Evolutionary conservation across 192 early-diverging fungal species (phyloP).

Genomic region (Podila minutissima): DNA sequence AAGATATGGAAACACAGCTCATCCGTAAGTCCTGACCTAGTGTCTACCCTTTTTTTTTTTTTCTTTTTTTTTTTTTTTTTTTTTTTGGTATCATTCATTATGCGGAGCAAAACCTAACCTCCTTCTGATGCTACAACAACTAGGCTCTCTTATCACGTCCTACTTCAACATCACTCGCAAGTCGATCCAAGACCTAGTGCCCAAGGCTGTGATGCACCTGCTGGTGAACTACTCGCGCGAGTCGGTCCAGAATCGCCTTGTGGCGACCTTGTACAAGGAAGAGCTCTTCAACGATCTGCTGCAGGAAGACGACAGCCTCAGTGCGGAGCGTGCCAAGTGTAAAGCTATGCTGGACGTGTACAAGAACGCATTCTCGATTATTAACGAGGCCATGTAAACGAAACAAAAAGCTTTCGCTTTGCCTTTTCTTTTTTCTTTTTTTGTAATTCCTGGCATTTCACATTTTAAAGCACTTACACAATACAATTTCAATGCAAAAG

Average conservation of each 20-base stretch:
- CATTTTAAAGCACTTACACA: too few species aligned
- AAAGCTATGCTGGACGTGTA: slow-evolving; percentile 82
- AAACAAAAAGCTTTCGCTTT: background rate
- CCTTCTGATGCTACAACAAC: slow-evolving; percentile 5
- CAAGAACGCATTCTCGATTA: slow-evolving; percentile 78
- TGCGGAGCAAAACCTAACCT: background rate
- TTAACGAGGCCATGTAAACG: slow-evolving; percentile 63
- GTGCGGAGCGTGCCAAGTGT: slow-evolving; percentile 79
- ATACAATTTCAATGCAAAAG: too few species aligned
- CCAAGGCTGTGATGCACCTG: slow-evolving; percentile 86
- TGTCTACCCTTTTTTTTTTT: background rate
- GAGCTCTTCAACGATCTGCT: slow-evolving; percentile 74
- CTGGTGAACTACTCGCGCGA: slow-evolving; percentile 81
- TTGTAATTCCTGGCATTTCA: background rate
- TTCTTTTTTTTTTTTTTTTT: background rate
- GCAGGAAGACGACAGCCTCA: slow-evolving; percentile 78
- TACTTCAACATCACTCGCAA: slow-evolving; percentile 86
- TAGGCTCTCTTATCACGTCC: slow-evolving; percentile 75
- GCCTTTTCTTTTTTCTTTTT: background rate
- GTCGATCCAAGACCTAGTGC: slow-evolving; percentile 81
- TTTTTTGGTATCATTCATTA: background rate
- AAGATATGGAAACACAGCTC: slow-evolving; percentile 81
- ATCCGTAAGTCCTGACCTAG: slow-evolving; percentile 69
- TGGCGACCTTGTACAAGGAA: slow-evolving; percentile 78
- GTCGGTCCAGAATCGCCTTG: slow-evolving; percentile 79